Conservation (phyloP, 2,329 filamentous ascomycete genomes). For the Talaromyces funiculosus region DNA sequence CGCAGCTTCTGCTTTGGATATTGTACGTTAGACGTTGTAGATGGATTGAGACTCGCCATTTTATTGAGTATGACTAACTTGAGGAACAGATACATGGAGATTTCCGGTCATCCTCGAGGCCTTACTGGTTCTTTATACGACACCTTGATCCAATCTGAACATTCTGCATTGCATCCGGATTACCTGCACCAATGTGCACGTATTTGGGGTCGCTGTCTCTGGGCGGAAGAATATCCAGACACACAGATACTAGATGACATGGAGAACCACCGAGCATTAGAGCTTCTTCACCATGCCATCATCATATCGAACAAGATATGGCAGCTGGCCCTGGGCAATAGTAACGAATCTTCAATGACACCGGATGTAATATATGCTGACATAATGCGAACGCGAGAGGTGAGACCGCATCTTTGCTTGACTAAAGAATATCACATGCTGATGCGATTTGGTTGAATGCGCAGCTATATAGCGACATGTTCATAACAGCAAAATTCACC, state of each 20-base stretch:
- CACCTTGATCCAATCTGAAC: slow-evolving; percentile 27
- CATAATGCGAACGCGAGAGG: slow-evolving; percentile 7
- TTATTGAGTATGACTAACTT: background rate
- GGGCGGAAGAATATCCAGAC: slow-evolving; percentile 33
- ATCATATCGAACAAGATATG: slow-evolving; percentile 27
- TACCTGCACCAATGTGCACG: slow-evolving; percentile 30
- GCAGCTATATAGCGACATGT: slow-evolving; percentile 33
- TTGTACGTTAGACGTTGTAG: slow-evolving; percentile 23
- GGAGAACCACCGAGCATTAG: slow-evolving; percentile 33
- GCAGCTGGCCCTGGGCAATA: slow-evolving; percentile 22
- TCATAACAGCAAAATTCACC: slow-evolving; percentile 26
- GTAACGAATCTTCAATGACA: background rate
- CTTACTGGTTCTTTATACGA: slow-evolving; percentile 24
- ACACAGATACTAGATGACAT: slow-evolving; percentile 34
- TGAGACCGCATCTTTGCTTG: background rate
- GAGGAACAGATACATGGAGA: slow-evolving; percentile 4
- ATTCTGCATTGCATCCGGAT: slow-evolving; percentile 29
- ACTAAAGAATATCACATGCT: background rate
- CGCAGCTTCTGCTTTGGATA: slow-evolving; percentile 33
- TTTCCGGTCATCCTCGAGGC: background rate
- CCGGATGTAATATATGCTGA: slow-evolving; percentile 12
- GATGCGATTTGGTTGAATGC: slow-evolving; percentile 10
- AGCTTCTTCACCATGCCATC: slow-evolving; percentile 28
- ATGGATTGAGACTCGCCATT: background rate
- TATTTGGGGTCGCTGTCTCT: slow-evolving; percentile 33